These are phyloP conservation scores for Coemansia asiatica DNA, from an alignment of 192 early-diverging fungal species.

Conservation along the genomic window DNA sequence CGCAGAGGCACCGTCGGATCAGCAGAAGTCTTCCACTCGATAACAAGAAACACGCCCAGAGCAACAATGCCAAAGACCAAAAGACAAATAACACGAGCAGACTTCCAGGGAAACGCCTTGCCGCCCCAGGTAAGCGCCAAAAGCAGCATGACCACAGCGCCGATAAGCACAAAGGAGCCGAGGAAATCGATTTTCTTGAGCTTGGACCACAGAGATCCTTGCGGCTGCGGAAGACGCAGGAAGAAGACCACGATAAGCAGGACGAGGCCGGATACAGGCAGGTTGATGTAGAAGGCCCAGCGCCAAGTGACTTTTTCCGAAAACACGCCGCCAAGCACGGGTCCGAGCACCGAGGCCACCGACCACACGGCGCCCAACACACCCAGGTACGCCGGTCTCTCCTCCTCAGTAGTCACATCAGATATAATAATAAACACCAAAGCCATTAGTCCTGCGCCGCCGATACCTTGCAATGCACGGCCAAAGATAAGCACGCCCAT, in stretches of 20 bases:
- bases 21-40: conserved; percentile 59
- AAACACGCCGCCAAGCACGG: conserved; percentile 69
- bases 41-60: conserved; percentile 49
- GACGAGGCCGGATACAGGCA: conserved; percentile 47
- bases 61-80: conserved; percentile 56
- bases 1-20: conserved; percentile 61
- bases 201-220: conserved; percentile 53
- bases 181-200: conserved; percentile 63
- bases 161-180: conserved; percentile 58
- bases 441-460: conserved; percentile 65
- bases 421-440: conserved; percentile 67
- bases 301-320: conserved; percentile 66
- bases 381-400: conserved; percentile 33
- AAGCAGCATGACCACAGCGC: conserved; percentile 56
- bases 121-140: conserved; percentile 68
- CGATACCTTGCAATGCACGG: conserved; percentile 66
- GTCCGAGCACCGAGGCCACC: conserved; percentile 65
- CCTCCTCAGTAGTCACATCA: conserved; percentile 56
- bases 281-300: conserved; percentile 65
- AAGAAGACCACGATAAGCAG: conserved; percentile 52
- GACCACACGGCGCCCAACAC: conserved; percentile 62
- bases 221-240: conserved; percentile 50
- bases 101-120: conserved; percentile 60
- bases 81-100: conserved; percentile 57
- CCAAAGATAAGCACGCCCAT: conserved; percentile 68